Conservation (phyloP, 2,329 filamentous ascomycete genomes). For the Amylocarpus encephaloides region DNA sequence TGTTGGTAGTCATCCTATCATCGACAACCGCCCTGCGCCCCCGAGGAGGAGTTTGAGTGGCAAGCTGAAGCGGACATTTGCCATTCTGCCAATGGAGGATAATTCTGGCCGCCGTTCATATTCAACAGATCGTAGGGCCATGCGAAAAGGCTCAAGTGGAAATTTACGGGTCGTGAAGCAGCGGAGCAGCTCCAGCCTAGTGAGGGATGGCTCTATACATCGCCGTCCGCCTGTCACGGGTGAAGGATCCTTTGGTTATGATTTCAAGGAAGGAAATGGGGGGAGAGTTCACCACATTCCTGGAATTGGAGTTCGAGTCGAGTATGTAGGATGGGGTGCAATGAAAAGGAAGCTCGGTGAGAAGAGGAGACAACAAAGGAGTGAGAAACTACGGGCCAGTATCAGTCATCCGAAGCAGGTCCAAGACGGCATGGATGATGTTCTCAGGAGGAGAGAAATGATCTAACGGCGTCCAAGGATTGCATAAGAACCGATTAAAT, state of each 20-base stretch:
- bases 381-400: slow-evolving; percentile 50
- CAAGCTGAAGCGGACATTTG: slow-evolving; percentile 46
- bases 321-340: slow-evolving; percentile 43
- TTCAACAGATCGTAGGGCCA: slow-evolving; percentile 48
- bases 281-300: slow-evolving; percentile 26
- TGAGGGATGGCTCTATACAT: slow-evolving; percentile 16
- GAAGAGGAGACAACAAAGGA: slow-evolving; percentile 51
- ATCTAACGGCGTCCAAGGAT: background rate
- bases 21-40: slow-evolving; percentile 41
- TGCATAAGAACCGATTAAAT: background rate
- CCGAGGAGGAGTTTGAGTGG: slow-evolving; percentile 44
- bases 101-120: slow-evolving; percentile 34
- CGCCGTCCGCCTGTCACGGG: slow-evolving; percentile 9
- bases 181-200: slow-evolving; percentile 37
- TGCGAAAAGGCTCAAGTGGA: slow-evolving; percentile 52
- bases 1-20: slow-evolving; percentile 36
- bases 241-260: slow-evolving; percentile 24
- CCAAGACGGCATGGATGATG: slow-evolving; percentile 28
- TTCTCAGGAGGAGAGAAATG: slow-evolving; percentile 17
- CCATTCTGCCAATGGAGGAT: slow-evolving; percentile 49
- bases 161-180: slow-evolving; percentile 52
- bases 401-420: slow-evolving; percentile 50
- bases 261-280: slow-evolving; percentile 28
- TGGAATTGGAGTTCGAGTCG: slow-evolving; percentile 39
- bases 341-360: slow-evolving; percentile 52